Evolutionary conservation across 371 early-diverging fungal species (phyloP).

Genomic region (Conidiobolus incongruus): DNA sequence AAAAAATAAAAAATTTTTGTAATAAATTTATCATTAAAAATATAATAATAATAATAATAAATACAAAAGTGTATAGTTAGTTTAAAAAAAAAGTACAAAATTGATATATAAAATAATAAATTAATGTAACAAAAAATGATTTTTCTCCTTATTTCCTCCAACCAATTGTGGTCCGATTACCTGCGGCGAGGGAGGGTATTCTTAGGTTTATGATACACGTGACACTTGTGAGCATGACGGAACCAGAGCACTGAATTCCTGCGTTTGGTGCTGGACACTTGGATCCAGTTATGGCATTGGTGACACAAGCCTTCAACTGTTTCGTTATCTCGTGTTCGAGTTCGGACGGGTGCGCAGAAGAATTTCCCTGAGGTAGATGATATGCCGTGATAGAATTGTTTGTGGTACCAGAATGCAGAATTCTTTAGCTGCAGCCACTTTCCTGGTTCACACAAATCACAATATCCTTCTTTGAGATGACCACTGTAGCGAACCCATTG

Average conservation of each 20-base stretch:
- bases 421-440: conserved; percentile 85
- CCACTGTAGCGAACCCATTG: conserved; percentile 63
- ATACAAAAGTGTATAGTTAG: too few relatives aligned
- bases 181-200: too few relatives aligned
- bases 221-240: conserved; percentile 83
- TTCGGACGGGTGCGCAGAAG: conserved; percentile 51
- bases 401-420: conserved; percentile 87
- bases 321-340: conserved; percentile 33
- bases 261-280: conserved; percentile 51
- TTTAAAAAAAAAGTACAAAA: too few relatives aligned
- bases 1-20: too few relatives aligned
- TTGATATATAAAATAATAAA: too few relatives aligned
- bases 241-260: conserved; percentile 69
- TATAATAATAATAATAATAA: too few relatives aligned
- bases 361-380: conserved; percentile 66
- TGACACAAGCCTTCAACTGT: conserved; percentile 70
- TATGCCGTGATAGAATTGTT: conserved; percentile 82
- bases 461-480: conserved; percentile 64
- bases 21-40: too few relatives aligned
- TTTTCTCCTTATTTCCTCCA: too few relatives aligned
- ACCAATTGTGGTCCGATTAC: too few relatives aligned
- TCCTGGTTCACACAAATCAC: conserved; percentile 67
- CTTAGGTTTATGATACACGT: conserved; percentile 69
- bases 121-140: too few relatives aligned
- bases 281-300: conserved; percentile 67